Conservation (phyloP, 2,329 filamentous ascomycete genomes). For the Emergomyces pasteurianus region DNA sequence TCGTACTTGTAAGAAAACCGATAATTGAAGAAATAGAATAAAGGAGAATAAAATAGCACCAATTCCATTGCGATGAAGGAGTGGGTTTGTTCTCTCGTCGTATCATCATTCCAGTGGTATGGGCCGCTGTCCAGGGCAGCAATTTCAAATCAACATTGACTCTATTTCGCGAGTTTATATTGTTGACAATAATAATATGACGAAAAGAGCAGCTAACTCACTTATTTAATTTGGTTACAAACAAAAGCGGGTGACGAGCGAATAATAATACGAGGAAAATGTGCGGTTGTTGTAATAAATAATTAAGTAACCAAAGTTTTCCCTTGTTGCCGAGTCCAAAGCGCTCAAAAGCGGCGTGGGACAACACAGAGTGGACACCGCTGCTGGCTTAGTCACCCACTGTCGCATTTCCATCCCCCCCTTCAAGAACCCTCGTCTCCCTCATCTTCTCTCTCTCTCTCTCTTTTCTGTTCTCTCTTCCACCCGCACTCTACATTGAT, state of each 20-base stretch:
- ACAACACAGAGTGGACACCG: neutral
- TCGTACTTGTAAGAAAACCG: neutral
- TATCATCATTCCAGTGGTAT: too few relatives aligned
- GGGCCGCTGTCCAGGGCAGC: too few relatives aligned
- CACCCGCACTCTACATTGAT: neutral
- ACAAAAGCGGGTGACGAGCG: too few relatives aligned
- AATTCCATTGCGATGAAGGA: too few relatives aligned
- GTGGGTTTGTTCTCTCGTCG: too few relatives aligned
- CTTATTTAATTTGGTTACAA: too few relatives aligned
- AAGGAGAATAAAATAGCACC: too few relatives aligned
- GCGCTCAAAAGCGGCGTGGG: too few relatives aligned
- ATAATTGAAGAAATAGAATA: neutral
- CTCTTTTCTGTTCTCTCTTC: neutral
- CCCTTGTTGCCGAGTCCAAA: neutral
- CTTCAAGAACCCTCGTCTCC: conserved; percentile 13
- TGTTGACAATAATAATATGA: neutral
- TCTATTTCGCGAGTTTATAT: neutral
- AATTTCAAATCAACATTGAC: too few relatives aligned
- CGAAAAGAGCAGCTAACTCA: too few relatives aligned
- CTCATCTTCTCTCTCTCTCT: conserved; percentile 7
- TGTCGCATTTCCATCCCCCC: neutral
- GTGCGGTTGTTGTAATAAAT: too few relatives aligned
- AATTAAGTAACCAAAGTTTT: neutral
- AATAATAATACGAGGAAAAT: too few relatives aligned
- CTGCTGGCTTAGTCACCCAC: neutral